Conservation (phyloP, 2,329 filamentous ascomycete species). For the Corniculantispora saksenae region DNA sequence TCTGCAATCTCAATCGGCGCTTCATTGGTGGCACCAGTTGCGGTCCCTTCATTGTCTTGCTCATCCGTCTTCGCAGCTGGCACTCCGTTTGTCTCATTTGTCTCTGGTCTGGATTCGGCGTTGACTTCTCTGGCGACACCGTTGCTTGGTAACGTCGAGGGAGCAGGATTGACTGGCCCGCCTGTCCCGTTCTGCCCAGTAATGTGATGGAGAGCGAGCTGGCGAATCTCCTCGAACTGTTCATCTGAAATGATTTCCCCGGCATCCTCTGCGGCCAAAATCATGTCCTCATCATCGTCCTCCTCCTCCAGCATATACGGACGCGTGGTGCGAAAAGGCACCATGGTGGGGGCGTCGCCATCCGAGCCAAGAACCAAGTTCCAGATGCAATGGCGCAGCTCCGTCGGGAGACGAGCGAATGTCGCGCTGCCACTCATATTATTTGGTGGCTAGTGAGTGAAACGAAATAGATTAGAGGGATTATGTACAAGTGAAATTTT, state of each 20-base stretch:
- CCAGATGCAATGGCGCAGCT: slow-evolving; percentile 32
- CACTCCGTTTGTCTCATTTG: background rate
- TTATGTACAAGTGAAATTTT: background rate
- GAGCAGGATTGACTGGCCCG: background rate
- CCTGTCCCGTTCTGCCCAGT: background rate
- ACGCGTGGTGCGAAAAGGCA: slow-evolving; percentile 20
- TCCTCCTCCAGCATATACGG: slow-evolving; percentile 10
- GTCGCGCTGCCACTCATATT: slow-evolving; percentile 1
- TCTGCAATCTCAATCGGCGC: background rate
- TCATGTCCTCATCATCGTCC: background rate
- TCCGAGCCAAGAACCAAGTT: slow-evolving; percentile 17
- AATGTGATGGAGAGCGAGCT: background rate
- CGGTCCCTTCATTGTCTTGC: background rate
- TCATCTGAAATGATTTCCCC: background rate
- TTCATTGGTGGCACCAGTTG: background rate
- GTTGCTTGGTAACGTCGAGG: slow-evolving; percentile 3
- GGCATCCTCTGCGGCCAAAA: background rate
- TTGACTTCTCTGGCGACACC: background rate
- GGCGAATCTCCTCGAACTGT: background rate
- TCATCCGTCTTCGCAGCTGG: background rate
- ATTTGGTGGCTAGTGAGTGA: no score
- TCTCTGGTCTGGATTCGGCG: background rate
- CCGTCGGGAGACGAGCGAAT: slow-evolving; percentile 27
- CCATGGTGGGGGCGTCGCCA: slow-evolving; percentile 23
- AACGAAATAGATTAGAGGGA: background rate